Percentiles rank a stretch among this genome's conserved stretches.
These are phyloP conservation scores for Phellopilus nigrolimitatus DNA, from an alignment of 1,284 basidiomycete genomes.

Conservation along the genomic window DNA sequence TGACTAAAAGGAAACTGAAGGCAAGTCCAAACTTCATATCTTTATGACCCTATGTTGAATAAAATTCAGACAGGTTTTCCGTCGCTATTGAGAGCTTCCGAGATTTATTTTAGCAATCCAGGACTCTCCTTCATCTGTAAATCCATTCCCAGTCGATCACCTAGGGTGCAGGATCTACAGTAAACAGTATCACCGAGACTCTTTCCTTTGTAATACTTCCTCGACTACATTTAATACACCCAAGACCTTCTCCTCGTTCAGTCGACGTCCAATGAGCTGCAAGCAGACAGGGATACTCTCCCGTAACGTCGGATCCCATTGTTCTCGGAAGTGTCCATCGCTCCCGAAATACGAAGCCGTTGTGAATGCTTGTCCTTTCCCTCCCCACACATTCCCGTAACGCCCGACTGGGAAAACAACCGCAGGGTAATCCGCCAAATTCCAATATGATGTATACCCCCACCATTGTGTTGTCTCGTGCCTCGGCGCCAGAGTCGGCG, in stretches of 20 bases:
- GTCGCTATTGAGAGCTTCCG: background rate
- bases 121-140: too few species aligned
- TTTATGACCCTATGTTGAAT: too few species aligned
- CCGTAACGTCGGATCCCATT: constrained; percentile 42
- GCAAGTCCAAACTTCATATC: background rate
- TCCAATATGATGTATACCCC: constrained; percentile 54
- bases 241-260: constrained; percentile 45
- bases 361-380: background rate
- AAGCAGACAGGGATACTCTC: constrained; percentile 42
- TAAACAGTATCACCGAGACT: background rate
- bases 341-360: background rate
- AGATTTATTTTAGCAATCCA: too few species aligned
- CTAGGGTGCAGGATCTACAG: background rate
- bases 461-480: constrained; percentile 48
- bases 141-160: background rate
- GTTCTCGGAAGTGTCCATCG: constrained; percentile 16
- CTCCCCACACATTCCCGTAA: background rate
- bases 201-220: constrained; percentile 14
- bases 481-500: constrained; percentile 45
- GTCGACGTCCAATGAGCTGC: constrained; percentile 45
- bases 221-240: constrained; percentile 43
- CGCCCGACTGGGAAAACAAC: constrained; percentile 49
- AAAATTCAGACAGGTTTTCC: background rate
- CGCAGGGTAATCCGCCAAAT: constrained; percentile 50
- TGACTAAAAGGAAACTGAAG: too few species aligned